Base-by-base conservation (phyloP, 805 yeast species). In the Wickerhamomyces rabaulensis region DNA sequence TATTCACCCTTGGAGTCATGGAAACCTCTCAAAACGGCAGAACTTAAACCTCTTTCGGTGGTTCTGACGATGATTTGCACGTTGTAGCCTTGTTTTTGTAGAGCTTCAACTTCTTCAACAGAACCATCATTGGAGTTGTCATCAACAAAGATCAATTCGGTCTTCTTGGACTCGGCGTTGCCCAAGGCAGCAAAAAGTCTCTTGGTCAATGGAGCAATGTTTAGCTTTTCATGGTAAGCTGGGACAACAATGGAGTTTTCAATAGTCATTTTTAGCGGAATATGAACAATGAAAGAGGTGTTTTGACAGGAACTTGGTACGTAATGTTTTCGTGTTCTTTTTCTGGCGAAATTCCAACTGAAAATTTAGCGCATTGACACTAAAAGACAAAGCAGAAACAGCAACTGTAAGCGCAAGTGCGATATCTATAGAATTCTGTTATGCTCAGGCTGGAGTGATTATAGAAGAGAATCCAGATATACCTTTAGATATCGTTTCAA, bases 41-140 rank as follows among this genome's bases (percentile, higher is more conserved):
- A 71, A 20, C 76, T 70, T 26, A 74, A 59, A 19, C 79, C 79
- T 55, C 78, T 68, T 55, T 74, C 79, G 4, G 63, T 67, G 20
- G 78, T 74, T 61, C 79, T 70, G 20, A 74, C 79, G 46, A 73
- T 73, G 48, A 74, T 74, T 48, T 65, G 63, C 29, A 74, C 78
- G 47, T 74, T 73, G 64, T 67, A 74, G 16, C 78, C 78, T 52
- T 70, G 68, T 43, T 67, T 66, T 48, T 68, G 63, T 43, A 74
- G 55, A 17, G 62, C 61, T 46, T 71, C 76, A 29, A 74, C 79
- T 51, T 73, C 78, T 55, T 74, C 79, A 33, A 71, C 78, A 15
- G 79, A 74, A 4, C 79, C 79, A 57, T 74, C 79, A 42, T 68
- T 64, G 19, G 78, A 72, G 57, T 74, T 74, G 56, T 74, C 79